A percentile compares a stretch with the other conserved stretches of the same genome.
These are phyloP conservation scores for Oxyria digyna DNA, from an alignment of 148 eudicot genomes.

Conservation along the genomic window DNA sequence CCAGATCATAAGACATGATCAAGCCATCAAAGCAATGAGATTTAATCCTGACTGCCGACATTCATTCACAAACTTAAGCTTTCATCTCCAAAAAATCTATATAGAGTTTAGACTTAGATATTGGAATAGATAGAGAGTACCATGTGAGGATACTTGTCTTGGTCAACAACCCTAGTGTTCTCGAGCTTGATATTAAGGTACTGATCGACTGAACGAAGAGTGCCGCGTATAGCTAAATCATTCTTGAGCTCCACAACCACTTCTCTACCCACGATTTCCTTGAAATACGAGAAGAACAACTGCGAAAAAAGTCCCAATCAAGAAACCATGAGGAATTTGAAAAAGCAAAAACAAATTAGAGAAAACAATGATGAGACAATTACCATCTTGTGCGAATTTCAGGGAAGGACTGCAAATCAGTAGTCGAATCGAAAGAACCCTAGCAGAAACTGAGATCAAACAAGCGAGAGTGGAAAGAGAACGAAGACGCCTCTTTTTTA, in stretches of 20 bases:
- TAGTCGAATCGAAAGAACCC: background rate
- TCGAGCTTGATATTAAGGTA: slow-evolving; percentile 94
- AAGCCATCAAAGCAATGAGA: too few species aligned
- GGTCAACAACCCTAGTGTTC: slow-evolving; percentile 95
- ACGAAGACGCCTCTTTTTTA: background rate
- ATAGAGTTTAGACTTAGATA: too few species aligned
- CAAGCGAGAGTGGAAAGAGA: background rate
- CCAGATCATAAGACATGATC: background rate
- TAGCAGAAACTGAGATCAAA: background rate
- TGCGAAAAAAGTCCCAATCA: slow-evolving; percentile 17
- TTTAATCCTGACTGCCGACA: background rate
- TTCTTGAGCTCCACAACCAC: slow-evolving; percentile 95
- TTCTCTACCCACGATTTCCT: slow-evolving; percentile 87
- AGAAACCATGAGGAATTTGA: slow-evolving; percentile 10
- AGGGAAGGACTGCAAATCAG: background rate
- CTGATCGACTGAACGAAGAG: slow-evolving; percentile 96
- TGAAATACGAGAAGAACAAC: slow-evolving; percentile 96
- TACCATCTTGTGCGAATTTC: background rate
- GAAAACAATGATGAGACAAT: background rate
- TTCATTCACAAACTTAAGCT: background rate
- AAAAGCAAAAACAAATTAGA: background rate
- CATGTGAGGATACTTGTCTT: slow-evolving; percentile 98
- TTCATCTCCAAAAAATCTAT: too few species aligned
- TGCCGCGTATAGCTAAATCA: slow-evolving; percentile 81
- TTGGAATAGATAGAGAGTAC: slow-evolving; percentile 21